Evolutionary conservation across 2,329 filamentous ascomycete genomes (phyloP), one percentile per base, ranked within the genome.

Genomic region (Tolypocladium inflatum): DNA sequence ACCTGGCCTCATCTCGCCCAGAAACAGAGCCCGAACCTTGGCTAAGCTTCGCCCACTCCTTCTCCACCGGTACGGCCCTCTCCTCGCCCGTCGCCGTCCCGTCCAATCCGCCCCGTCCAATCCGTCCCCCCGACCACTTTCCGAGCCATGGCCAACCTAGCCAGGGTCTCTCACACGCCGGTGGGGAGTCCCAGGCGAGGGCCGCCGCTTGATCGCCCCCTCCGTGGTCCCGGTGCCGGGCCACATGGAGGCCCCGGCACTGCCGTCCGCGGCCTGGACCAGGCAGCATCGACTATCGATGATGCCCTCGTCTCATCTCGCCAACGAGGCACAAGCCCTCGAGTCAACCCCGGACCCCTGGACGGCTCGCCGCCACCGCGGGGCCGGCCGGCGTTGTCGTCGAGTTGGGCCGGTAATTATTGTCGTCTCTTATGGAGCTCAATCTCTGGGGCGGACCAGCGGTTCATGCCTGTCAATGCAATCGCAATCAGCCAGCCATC

Each of bases 11-110:
- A 54, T 54, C 39, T 54, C 53, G 11, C 37, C 39, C 13, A 17
- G 1, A 15, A 50, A 19, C 45, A 41, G 37, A 38, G 52, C 8
- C 13, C 38, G 21, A 54, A 41, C 35, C 52, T 48, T 41, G 52
- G 45, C 35, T 37, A n/a, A 54, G 33, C 45, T 30, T 30, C 30
- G 8, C 15, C 45, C 45, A 48, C 45, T 48, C 15, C 11, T 48
- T 19, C 56, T 51, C 57, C 59, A 58, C 59, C 59, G 59, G 57
- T 58, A 56, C 58, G 58, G 56, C 59, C 59, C 58, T 60, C 59
- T 56, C 48, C 50, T 57, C 21, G 38, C 26, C 37, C 23, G 55
- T 11, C 17, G 26, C 48, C 8, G 26, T n/a, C 48, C 48, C 48
- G 48, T n/a, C 48, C 48, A 51, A 51, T 33, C 48, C 48, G 23